These are phyloP conservation scores for Dendrocalamus sinicus DNA, from an alignment of 176 grass and related monocot genomes.

Conservation along the genomic window DNA sequence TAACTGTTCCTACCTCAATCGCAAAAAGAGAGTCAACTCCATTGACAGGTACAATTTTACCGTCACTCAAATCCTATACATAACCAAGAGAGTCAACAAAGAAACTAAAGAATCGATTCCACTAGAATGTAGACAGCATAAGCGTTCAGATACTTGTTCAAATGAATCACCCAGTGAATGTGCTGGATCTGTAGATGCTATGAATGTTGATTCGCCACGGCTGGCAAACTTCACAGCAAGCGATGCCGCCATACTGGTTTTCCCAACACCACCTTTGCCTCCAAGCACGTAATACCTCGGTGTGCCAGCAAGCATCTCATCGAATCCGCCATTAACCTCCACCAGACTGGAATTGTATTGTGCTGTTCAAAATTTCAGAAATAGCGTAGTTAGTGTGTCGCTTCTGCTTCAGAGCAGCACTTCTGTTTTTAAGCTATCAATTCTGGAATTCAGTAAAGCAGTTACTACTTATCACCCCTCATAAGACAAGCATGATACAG, in stretches of 20 bases:
- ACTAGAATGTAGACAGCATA: not conserved
- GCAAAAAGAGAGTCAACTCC: slow-evolving; percentile 56
- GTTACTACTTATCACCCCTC: not conserved
- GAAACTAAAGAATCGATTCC: not conserved
- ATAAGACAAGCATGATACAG: not conserved
- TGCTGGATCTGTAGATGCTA: slow-evolving; percentile 43
- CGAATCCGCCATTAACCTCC: slow-evolving; percentile 37
- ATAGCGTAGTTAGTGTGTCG: not conserved
- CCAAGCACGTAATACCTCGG: slow-evolving; percentile 50
- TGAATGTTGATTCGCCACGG: slow-evolving; percentile 48
- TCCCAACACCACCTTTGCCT: slow-evolving; percentile 63
- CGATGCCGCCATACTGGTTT: slow-evolving; percentile 51
- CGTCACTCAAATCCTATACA: slow-evolving; percentile 15
- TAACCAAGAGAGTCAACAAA: slow-evolving; percentile 31
- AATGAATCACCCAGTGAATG: slow-evolving; percentile 53
- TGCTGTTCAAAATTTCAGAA: slow-evolving; percentile 32
- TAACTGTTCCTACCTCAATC: slow-evolving; percentile 33
- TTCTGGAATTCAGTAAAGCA: slow-evolving; percentile 20
- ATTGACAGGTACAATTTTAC: slow-evolving; percentile 27
- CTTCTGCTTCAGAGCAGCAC: slow-evolving; percentile 6
- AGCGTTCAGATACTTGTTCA: slow-evolving; percentile 43
- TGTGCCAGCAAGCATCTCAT: slow-evolving; percentile 37
- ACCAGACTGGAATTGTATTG: slow-evolving; percentile 37
- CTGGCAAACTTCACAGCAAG: slow-evolving; percentile 54
- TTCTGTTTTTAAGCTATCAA: not conserved